Conservation (phyloP, 768 basidiomycete genomes). For the Podaxis sp. region DNA sequence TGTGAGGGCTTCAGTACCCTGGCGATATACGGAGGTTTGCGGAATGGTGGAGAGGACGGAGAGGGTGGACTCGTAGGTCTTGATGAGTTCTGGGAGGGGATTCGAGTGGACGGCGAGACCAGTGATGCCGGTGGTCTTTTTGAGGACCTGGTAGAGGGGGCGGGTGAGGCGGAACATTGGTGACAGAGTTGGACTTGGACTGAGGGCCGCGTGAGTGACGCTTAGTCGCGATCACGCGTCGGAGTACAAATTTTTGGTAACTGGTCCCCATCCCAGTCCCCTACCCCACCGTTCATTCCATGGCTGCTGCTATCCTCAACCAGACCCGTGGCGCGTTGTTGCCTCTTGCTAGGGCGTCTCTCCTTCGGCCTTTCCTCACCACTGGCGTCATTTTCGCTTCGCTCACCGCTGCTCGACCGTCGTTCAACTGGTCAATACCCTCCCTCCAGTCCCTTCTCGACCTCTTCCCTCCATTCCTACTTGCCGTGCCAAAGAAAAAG, state of each 20-base stretch:
- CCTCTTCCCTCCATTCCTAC: conserved; percentile 82
- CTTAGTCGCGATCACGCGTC: conserved; percentile 25
- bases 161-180: conserved; percentile 77
- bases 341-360: background rate
- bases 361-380: conserved; percentile 20
- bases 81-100: conserved; percentile 75
- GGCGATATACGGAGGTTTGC: conserved; percentile 83
- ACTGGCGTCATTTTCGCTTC: conserved; percentile 21
- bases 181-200: conserved; percentile 21
- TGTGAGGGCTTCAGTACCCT: conserved; percentile 84
- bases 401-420: conserved; percentile 5
- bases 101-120: conserved; percentile 83
- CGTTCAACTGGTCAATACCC: conserved; percentile 32
- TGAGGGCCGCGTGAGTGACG: conserved; percentile 14
- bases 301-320: conserved; percentile 31
- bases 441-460: conserved; percentile 51
- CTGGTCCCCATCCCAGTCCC: conserved; percentile 18
- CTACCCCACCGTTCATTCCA: conserved; percentile 20
- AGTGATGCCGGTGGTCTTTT: conserved; percentile 81
- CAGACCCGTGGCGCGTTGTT: background rate
- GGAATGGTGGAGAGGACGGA: conserved; percentile 68
- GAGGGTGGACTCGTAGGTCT: conserved; percentile 80
- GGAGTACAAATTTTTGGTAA: conserved; percentile 36
- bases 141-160: conserved; percentile 59
- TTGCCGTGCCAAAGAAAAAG: conserved; percentile 94